Conservation (phyloP, 495 filamentous ascomycete species). For the Diplogelasinospora grovesii region DNA sequence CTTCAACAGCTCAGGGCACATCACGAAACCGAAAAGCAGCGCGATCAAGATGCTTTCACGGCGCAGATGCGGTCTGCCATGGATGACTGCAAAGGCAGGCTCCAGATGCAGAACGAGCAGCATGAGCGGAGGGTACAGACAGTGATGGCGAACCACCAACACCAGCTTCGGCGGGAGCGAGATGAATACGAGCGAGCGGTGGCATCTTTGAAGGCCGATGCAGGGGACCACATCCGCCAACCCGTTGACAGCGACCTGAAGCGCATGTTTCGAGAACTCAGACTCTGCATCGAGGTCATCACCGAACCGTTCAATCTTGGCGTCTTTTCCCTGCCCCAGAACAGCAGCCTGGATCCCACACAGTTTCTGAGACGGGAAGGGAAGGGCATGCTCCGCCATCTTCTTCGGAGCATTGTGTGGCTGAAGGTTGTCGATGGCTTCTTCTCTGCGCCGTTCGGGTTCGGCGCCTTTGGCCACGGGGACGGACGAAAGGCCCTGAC, state of each 20-base stretch:
- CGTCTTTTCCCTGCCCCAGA: background rate
- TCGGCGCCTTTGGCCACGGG: constrained; percentile 19
- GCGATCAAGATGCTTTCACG: background rate
- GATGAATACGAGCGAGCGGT: constrained; percentile 1
- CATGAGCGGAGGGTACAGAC: background rate
- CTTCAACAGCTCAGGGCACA: no score
- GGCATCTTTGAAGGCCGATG: constrained; percentile 1
- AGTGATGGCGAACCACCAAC: background rate
- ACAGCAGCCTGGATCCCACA: constrained; percentile 8
- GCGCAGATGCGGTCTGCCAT: background rate
- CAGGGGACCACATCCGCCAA: constrained; percentile 8
- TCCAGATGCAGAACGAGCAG: background rate
- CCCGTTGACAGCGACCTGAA: constrained; percentile 22
- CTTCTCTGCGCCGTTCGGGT: constrained; percentile 24
- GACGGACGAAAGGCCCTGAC: constrained; percentile 4
- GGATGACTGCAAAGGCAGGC: background rate
- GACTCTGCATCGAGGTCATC: constrained; percentile 10
- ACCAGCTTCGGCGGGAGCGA: background rate
- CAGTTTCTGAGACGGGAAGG: constrained; percentile 8
- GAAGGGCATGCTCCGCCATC: constrained; percentile 4
- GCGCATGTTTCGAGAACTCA: constrained; percentile 14
- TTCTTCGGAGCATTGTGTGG: constrained; percentile 22
- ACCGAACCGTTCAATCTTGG: constrained; percentile 12
- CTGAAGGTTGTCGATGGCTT: constrained; percentile 17
- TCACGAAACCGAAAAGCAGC: no score